Conservation (phyloP, 106 monocot species). For the Dendrobium catenatum region DNA sequence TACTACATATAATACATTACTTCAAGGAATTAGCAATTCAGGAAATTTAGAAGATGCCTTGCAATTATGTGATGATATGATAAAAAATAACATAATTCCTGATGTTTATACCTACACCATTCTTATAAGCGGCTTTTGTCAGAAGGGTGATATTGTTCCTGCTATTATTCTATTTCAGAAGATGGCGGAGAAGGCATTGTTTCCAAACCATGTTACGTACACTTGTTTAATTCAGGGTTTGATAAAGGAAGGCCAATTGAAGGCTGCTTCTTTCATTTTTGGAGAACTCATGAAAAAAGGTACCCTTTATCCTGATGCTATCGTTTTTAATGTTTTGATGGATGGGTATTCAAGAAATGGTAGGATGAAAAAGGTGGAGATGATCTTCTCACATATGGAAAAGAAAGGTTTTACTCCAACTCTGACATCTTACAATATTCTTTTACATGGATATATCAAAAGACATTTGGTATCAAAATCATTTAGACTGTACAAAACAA, state of each 20-base stretch:
- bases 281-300: slow-evolving; percentile 56
- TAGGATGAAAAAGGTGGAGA: slow-evolving; percentile 30
- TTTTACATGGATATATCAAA: slow-evolving; percentile 58
- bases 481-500: slow-evolving; percentile 51
- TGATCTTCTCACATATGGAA: slow-evolving; percentile 46
- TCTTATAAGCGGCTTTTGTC: slow-evolving; percentile 63
- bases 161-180: slow-evolving; percentile 43
- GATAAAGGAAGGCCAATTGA: slow-evolving; percentile 49
- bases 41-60: slow-evolving; percentile 56
- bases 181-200: slow-evolving; percentile 41
- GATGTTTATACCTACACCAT: slow-evolving; percentile 62
- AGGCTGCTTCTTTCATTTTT: slow-evolving; percentile 61
- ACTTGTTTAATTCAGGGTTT: slow-evolving; percentile 63
- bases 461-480: slow-evolving; percentile 29
- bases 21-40: slow-evolving; percentile 44
- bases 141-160: slow-evolving; percentile 46
- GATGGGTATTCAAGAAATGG: slow-evolving; percentile 62
- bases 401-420: slow-evolving; percentile 43
- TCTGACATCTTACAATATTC: slow-evolving; percentile 60
- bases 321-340: slow-evolving; percentile 57
- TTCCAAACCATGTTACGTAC: slow-evolving; percentile 52
- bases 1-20: slow-evolving; percentile 45
- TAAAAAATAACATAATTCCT: slow-evolving; percentile 44
- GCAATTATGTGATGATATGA: slow-evolving; percentile 52
- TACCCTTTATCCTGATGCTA: slow-evolving; percentile 26